A percentile compares a stretch with the other conserved stretches of the same genome.
These are phyloP conservation scores for Crithidia mellificae DNA, from an alignment of 208 protist species.

Conservation along the genomic window DNA sequence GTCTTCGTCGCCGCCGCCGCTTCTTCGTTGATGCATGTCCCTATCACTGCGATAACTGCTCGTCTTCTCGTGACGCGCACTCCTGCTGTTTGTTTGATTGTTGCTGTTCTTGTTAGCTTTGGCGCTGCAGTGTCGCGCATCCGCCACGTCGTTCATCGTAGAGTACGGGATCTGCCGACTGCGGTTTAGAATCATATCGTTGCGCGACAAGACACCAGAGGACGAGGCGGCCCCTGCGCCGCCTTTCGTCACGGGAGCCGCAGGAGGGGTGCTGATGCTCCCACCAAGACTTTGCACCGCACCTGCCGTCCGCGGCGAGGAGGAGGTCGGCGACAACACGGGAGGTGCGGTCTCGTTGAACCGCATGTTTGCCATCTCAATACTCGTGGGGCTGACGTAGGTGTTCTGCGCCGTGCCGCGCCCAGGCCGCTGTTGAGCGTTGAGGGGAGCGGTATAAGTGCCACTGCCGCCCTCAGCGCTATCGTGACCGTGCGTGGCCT, in stretches of 20 bases:
- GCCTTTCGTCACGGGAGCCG: too few species aligned
- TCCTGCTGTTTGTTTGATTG: neutral
- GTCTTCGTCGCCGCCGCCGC: too few species aligned
- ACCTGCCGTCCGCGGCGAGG: neutral
- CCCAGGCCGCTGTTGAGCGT: neutral
- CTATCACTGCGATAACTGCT: neutral
- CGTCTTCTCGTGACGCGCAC: neutral
- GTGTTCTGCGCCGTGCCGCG: neutral
- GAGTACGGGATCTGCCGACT: neutral
- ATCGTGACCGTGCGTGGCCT: constrained; percentile 5
- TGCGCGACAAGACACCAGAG: neutral
- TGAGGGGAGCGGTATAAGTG: neutral
- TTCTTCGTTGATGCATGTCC: neutral
- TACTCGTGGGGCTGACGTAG: constrained; percentile 5
- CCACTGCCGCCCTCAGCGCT: neutral
- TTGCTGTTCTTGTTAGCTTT: neutral
- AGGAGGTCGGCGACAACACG: constrained; percentile 11
- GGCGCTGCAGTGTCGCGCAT: neutral
- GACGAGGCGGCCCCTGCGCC: neutral
- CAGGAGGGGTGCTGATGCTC: too few species aligned
- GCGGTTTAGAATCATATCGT: neutral
- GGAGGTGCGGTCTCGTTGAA: constrained; percentile 24
- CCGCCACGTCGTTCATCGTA: neutral
- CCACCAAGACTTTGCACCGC: neutral
- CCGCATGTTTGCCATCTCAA: constrained; percentile 14